Percentiles rank a stretch among this genome's conserved stretches.
phyloP scores from a whole-genome alignment of 768 basidiomycete species.

The Crucibulum laeve region DNA sequence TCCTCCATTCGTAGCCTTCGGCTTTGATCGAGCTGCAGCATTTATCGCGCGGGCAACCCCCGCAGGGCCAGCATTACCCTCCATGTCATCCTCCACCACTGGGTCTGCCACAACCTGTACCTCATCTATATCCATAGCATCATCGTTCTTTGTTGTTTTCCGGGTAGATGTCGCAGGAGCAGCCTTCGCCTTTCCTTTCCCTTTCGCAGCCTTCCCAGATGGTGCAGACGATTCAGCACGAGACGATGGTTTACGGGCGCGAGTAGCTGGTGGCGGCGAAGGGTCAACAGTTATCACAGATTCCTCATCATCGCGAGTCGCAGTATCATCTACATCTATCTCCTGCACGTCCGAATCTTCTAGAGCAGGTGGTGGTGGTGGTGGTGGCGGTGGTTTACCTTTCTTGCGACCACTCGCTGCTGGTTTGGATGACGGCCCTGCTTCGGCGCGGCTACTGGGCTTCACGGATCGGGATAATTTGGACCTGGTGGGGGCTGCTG shows the following conservation, averaged over 20 bases:
- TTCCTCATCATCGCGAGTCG: constrained; percentile 6
- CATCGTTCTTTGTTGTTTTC: constrained; percentile 10
- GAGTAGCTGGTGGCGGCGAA: constrained; percentile 1
- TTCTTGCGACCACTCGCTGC: constrained; percentile 2
- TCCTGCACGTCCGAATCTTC: constrained; percentile 7
- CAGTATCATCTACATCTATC: neutral
- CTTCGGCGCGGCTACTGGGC: constrained; percentile 1
- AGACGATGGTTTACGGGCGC: neutral
- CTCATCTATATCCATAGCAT: constrained; percentile 17
- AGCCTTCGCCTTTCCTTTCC: constrained; percentile 28
- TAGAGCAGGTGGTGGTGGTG: neutral
- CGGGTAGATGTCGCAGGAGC: constrained; percentile 11
- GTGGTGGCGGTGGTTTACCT: neutral
- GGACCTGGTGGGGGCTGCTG: constrained; percentile 5
- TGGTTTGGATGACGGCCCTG: constrained; percentile 4
- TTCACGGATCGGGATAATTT: neutral
- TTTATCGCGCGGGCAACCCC: constrained; percentile 11
- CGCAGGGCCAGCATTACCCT: constrained; percentile 14
- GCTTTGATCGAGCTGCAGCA: constrained; percentile 3
- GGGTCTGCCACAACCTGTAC: constrained; percentile 10
- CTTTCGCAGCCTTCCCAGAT: constrained; percentile 25
- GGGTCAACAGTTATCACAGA: constrained; percentile 3
- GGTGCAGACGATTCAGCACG: constrained; percentile 3
- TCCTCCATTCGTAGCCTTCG: constrained; percentile 6
- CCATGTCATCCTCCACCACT: constrained; percentile 14